Evolutionary conservation across 176 grass and related monocot genomes (phyloP), one percentile per base, ranked within the genome.

Genomic region (Phragmites australis): DNA sequence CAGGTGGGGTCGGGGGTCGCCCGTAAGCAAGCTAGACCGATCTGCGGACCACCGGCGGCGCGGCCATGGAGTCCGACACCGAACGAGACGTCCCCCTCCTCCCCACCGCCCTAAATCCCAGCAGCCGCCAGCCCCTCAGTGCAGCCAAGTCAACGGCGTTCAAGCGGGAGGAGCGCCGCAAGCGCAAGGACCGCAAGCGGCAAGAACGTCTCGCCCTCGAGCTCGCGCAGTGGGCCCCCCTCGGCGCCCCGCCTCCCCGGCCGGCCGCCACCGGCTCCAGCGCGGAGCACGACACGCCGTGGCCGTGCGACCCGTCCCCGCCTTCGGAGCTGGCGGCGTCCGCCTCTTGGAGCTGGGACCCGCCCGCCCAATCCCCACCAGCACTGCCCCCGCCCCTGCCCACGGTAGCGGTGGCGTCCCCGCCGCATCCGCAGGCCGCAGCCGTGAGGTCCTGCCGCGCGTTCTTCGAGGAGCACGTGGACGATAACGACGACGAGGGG

Each of bases 121-220:
- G 68, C 78, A 56, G 61, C 68, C 74, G 16, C 75, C 41, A 70
- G 30, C 27, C 68, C 54, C 48, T 89, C 72, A 78, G 86, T 21
- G 32, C 86, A 51, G 77, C 63, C 65, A 94, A 87, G 72, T 91
- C 92, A 23, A 84, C 63, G 45, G 92, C 86, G 27, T 94, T 94
- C 92, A 94, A 91, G 86, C 82, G 92, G 17, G 92, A 94, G 57
- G 92, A 94, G 79, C 86, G 92, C 75, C 88, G 88, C 62, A 88
- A 65, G 82, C 92, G 83, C 81, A 91, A 88, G 79, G 86, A 88
- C 43, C 83, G 88, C 69, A 94, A 94, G 75, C 58, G 76, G 34
- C 86, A 77, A 80, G 81, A 89, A 9, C 76, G 44, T 49, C 83
- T 91, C 43, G 77, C 60, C 48, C 59, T 86, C 46, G 79, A 80